A percentile compares a stretch with the other conserved stretches of the same genome.
These are phyloP conservation scores for Neurospora intermedia DNA, from an alignment of 495 filamentous ascomycete genomes.

Conservation along the genomic window DNA sequence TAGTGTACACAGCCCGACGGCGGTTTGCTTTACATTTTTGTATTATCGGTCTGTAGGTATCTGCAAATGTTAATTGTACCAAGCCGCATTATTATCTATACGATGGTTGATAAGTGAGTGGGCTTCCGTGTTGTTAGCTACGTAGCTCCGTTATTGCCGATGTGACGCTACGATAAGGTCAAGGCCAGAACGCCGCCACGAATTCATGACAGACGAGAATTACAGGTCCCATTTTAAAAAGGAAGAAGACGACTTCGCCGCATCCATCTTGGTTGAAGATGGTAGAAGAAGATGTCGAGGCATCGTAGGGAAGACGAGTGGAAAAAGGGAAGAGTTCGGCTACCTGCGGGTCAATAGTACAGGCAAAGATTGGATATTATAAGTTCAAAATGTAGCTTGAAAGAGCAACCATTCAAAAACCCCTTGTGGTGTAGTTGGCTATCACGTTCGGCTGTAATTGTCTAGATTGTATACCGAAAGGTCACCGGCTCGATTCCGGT, in stretches of 20 bases:
- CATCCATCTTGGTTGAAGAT: not conserved
- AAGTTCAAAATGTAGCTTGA: fast-evolving
- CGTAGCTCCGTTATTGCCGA: not conserved
- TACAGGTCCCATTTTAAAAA: not conserved
- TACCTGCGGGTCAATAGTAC: not conserved
- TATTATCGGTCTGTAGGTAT: not conserved
- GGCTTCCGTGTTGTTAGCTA: not conserved
- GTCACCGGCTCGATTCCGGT: not conserved
- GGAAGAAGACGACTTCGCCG: no score
- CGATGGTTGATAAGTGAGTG: not conserved
- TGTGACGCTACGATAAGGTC: not conserved
- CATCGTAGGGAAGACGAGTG: not conserved
- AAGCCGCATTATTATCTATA: not conserved
- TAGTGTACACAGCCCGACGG: not conserved
- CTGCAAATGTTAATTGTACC: not conserved
- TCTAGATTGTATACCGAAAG: not conserved
- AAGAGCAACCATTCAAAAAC: not conserved
- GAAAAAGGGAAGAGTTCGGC: not conserved
- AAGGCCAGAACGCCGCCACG: not conserved
- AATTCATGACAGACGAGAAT: not conserved
- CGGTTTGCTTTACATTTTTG: not conserved
- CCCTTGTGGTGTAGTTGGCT: not conserved
- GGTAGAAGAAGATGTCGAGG: not conserved
- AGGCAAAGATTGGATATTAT: not conserved
- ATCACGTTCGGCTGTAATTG: not conserved